phyloP scores from a whole-genome alignment of 2,329 filamentous ascomycete species.

The Zalaria sp. region DNA sequence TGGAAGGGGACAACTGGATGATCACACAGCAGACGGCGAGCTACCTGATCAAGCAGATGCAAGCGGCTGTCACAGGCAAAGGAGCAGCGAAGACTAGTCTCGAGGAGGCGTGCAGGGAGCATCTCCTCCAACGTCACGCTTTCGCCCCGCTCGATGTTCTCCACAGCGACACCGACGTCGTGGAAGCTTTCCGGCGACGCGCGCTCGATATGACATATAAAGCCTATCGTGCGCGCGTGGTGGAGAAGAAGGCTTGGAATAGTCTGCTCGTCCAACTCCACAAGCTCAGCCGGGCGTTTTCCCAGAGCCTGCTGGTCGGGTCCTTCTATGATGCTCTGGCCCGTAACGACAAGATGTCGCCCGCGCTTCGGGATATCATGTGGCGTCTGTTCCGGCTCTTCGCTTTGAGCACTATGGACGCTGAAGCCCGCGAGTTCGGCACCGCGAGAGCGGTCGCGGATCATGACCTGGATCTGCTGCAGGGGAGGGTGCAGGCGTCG shows the following conservation, averaged over 20 bases:
- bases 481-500: conserved; percentile 27
- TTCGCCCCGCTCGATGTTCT: conserved; percentile 17
- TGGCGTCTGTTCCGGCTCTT: conserved; percentile 33
- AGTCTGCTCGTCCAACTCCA: conserved; percentile 28
- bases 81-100: conserved; percentile 19
- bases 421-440: conserved; percentile 29
- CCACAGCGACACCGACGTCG: conserved; percentile 23
- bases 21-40: conserved; percentile 39
- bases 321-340: conserved; percentile 30
- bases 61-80: conserved; percentile 3
- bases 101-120: conserved; percentile 24
- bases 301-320: conserved; percentile 32
- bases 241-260: conserved; percentile 34
- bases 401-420: conserved; percentile 32
- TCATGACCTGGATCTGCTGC: conserved; percentile 26
- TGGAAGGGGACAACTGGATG: conserved; percentile 45
- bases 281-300: conserved; percentile 30
- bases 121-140: conserved; percentile 20
- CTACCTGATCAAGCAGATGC: conserved; percentile 39
- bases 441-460: conserved; percentile 28
- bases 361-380: conserved; percentile 19
- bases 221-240: conserved; percentile 29
- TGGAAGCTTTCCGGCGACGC: conserved; percentile 31
- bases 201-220: conserved; percentile 27
- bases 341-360: conserved; percentile 13